Base-by-base conservation (phyloP, 768 basidiomycete species). In the Suillus americanus region DNA sequence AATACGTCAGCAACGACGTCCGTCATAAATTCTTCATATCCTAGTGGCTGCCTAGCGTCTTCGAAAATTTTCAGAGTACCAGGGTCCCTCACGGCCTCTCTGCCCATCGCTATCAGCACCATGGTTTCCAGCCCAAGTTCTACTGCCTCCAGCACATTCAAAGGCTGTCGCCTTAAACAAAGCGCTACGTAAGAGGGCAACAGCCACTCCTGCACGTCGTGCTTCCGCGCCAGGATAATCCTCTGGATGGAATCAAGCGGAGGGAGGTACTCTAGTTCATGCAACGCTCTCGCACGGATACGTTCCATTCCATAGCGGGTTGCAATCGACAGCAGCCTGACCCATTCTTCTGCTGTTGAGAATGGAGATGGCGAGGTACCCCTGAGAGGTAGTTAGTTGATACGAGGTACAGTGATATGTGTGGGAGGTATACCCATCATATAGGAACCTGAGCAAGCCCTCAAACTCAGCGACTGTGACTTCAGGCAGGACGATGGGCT, bases 271-370 rank as follows among this genome's bases (percentile, higher is more conserved):
- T 73, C 68, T 55, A 81, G 72, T 23, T 72, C 71, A 5, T 61
- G 30, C 64, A 83, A 76, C 1, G 80, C 79, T 61, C 71, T 69
- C 16, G 73, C 60, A 18, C 80, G 78, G 9, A 80, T 71, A 14
- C 69, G 64, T 61, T 78, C 74, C 65, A 81, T 79, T 38, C 74
- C 68, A 59, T 75, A 80, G 64, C 77, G 76, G 16, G 78, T 75
- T 3, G 82, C 73, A 51, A 83, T 78, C 20, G 77, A 75, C 38
- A 83, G 73, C 14, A 84, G 71, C 23, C 75, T 68, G n/a, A 78
- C 70, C 79, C 80, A 82, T 33, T 78, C 70, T 8, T 71, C 51
- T 35, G 60, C 16, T 73, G 67, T 23, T 64, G 65, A 45, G 70
- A 64, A 51, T 53, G 67, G 41, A 41, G 57, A 30, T 30, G 40